A percentile compares a stretch with the other conserved stretches of the same genome.
Evolutionary conservation across 1,284 basidiomycete species (phyloP).

Genomic region (Bondarzewia mesenterica): DNA sequence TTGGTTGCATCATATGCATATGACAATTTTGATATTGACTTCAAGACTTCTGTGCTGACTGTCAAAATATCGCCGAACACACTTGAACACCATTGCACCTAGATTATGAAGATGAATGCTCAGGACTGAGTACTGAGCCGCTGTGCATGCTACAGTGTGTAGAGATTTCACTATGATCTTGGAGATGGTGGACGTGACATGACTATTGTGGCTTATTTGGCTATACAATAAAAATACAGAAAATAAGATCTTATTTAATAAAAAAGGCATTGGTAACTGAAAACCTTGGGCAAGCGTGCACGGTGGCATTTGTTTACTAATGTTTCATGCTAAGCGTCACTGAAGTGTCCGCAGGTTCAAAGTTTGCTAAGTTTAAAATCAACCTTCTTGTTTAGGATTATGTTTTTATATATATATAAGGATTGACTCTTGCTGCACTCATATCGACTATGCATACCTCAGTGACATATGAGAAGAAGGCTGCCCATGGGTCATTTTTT

Average conservation of each 20-base stretch:
- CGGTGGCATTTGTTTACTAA: background rate
- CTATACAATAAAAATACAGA: background rate
- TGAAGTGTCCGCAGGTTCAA: background rate
- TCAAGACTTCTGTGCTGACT: background rate
- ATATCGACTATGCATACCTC: no score
- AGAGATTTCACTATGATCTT: no score
- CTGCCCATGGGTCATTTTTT: no score
- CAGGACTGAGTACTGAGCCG: no score
- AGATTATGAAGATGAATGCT: no score
- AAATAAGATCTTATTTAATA: background rate
- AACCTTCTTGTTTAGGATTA: no score
- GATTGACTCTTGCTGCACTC: no score
- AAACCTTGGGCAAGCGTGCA: background rate
- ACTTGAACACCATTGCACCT: no score
- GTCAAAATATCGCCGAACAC: background rate
- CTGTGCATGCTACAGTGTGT: no score
- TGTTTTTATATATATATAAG: no score
- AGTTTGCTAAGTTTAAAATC: background rate
- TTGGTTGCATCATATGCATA: background rate
- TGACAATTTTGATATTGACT: conserved; percentile 2
- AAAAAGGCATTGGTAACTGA: background rate
- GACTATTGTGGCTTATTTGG: background rate
- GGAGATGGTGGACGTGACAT: no score
- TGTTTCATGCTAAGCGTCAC: background rate
- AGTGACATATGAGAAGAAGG: no score